Evolutionary conservation across 148 eudicot species (phyloP).

Genomic region (Rhododendron griersonianum): DNA sequence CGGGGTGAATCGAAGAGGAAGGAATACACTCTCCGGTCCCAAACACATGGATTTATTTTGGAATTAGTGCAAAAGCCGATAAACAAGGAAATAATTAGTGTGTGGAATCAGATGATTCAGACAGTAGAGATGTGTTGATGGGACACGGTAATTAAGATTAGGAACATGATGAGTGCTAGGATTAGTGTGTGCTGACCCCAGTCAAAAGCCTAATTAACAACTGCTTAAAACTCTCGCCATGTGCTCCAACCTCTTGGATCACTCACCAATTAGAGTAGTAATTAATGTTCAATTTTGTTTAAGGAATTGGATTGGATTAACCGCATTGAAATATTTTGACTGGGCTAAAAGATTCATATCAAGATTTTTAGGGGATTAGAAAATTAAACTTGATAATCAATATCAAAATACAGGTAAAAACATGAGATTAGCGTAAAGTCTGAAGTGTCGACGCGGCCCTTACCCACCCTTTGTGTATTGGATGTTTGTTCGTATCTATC

Average conservation of each 20-base stretch:
- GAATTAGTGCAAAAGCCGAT: background rate
- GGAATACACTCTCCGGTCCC: background rate
- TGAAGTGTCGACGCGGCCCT: no score
- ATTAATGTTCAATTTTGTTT: background rate
- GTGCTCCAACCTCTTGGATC: conserved; percentile 6
- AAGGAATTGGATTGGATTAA: background rate
- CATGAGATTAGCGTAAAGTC: no score
- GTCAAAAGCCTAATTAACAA: background rate
- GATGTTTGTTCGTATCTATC: no score
- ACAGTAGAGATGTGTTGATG: background rate
- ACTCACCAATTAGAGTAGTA: background rate
- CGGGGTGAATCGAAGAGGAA: background rate
- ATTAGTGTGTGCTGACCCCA: background rate
- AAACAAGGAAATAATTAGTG: background rate
- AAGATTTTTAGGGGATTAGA: background rate
- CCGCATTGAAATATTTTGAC: background rate
- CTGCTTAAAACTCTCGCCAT: background rate
- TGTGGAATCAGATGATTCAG: background rate
- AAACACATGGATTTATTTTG: background rate
- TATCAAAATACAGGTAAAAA: background rate
- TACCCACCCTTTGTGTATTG: no score
- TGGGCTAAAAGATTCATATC: no score
- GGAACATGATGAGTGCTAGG: background rate
- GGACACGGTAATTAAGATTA: background rate
- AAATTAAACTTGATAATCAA: no score